Evolutionary conservation across 2,329 filamentous ascomycete species (phyloP).

Genomic region (Cercospora zeae-maydis): DNA sequence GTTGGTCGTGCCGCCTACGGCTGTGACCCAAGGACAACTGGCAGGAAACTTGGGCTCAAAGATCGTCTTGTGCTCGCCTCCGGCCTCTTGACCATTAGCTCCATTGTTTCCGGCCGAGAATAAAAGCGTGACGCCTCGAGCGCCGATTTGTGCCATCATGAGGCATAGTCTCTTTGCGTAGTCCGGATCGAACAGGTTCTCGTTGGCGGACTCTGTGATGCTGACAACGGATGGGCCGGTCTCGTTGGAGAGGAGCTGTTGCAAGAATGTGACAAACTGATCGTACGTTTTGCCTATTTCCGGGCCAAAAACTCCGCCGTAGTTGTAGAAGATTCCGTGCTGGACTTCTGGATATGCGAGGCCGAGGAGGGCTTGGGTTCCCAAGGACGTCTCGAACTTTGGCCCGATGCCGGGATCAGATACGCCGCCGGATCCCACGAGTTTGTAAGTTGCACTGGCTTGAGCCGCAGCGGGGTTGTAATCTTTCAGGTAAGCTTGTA

Average conservation of each 20-base stretch:
- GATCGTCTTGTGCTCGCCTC: constrained; percentile 42
- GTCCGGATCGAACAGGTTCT: constrained; percentile 29
- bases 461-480: constrained; percentile 25
- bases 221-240: constrained; percentile 27
- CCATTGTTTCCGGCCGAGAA: constrained; percentile 61
- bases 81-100: constrained; percentile 22
- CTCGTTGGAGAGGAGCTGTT: constrained; percentile 25
- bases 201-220: constrained; percentile 24
- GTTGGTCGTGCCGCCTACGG: constrained; percentile 40
- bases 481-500: constrained; percentile 21
- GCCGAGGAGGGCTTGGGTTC: constrained; percentile 24
- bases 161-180: constrained; percentile 62
- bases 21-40: constrained; percentile 46
- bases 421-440: constrained; percentile 24
- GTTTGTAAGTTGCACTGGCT: constrained; percentile 17
- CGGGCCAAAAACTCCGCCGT: constrained; percentile 28
- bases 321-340: constrained; percentile 26
- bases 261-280: constrained; percentile 27
- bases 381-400: constrained; percentile 27
- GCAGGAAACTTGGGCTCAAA: constrained; percentile 48
- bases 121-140: constrained; percentile 60
- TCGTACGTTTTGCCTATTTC: constrained; percentile 23
- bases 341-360: constrained; percentile 23
- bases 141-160: constrained; percentile 61
- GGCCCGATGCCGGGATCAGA: constrained; percentile 19